These are phyloP conservation scores for Atalantia buxifolia DNA, from an alignment of 345 rosid species.

Conservation along the genomic window DNA sequence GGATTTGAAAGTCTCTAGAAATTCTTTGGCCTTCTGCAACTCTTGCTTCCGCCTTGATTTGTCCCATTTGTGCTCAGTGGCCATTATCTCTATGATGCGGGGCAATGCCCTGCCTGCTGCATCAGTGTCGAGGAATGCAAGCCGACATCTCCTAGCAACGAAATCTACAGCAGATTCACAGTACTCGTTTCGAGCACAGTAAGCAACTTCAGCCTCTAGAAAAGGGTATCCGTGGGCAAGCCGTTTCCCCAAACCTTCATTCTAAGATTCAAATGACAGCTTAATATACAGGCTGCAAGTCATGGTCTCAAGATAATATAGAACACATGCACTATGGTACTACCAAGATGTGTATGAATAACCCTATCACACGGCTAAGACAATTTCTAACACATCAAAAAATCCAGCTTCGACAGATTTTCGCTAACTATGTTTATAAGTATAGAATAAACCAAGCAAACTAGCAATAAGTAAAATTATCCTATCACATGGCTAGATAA, in stretches of 20 bases:
- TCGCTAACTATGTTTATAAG: neutral
- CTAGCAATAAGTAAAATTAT: neutral
- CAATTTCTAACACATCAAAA: neutral
- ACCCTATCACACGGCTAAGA: neutral
- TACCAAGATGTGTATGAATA: neutral
- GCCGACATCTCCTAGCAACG: constrained; percentile 91
- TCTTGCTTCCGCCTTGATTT: constrained; percentile 68
- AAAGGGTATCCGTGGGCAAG: constrained; percentile 83
- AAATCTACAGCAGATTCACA: constrained; percentile 92
- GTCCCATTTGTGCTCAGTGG: constrained; percentile 76
- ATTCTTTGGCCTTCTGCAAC: constrained; percentile 54
- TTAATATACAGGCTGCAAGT: neutral
- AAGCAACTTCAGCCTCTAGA: constrained; percentile 69
- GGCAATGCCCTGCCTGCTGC: constrained; percentile 89
- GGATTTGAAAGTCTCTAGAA: constrained; percentile 87
- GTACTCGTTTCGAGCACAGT: constrained; percentile 87
- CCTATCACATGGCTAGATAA: neutral
- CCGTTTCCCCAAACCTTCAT: constrained; percentile 86
- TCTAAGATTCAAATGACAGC: constrained; percentile 31
- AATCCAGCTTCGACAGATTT: neutral
- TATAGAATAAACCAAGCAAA: neutral
- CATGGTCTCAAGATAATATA: neutral
- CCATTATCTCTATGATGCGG: constrained; percentile 68
- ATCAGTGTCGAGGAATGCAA: constrained; percentile 94
- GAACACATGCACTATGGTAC: neutral